Evolutionary conservation across 108 stramenopile genomes (phyloP), one percentile per base, ranked within the genome.

Genomic region (Epithemia pelagica): DNA sequence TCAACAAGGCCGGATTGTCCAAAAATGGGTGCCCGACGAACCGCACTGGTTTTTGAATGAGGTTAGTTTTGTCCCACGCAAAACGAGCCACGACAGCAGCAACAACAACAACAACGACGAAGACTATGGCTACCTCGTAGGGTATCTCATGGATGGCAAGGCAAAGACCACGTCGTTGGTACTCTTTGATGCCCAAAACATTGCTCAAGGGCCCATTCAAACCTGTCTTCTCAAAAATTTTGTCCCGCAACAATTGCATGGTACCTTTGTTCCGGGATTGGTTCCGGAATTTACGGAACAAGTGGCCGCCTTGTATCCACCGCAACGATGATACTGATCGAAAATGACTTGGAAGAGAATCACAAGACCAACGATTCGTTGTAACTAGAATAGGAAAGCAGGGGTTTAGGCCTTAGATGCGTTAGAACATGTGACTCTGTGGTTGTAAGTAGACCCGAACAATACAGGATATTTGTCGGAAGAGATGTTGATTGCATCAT

Each of bases 61-160:
- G 46, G 32, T 51, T 21, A 58, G 46, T 1, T 71, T 83, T 54
- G 60, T 62, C 10, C 73, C 75, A 0, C 73, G 74, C 25, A 5
- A 15, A 10, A 5, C 10, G 5, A 15, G 10, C 37, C 10, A 46
- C 37, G 32, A 28, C 32, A 5, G 37, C 15, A 15, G 10, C 37
- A 15, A 46, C 37, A 28, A 28, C 32, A 54, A 68, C 32, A 52
- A 46, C 0, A 37, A 56, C 2, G 37, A 69, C n/a, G 82, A 83
- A 66, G 82, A 83, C 58, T 67, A 69, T 32, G 78, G 74, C 19
- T 83, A 83, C 54, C 57, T 83, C 32, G 21, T 83, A 20, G 56
- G 62, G 2, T 68, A 58, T 28, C 30, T 77, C 0, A 24, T 53
- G 29, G 66, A 79, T 66, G 65, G 75, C 29, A 73, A 15, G 15